A percentile compares a stretch with the other conserved stretches of the same genome.
These are phyloP conservation scores for Cocos nucifera DNA, from an alignment of 176 grass and related monocot genomes.

Conservation along the genomic window DNA sequence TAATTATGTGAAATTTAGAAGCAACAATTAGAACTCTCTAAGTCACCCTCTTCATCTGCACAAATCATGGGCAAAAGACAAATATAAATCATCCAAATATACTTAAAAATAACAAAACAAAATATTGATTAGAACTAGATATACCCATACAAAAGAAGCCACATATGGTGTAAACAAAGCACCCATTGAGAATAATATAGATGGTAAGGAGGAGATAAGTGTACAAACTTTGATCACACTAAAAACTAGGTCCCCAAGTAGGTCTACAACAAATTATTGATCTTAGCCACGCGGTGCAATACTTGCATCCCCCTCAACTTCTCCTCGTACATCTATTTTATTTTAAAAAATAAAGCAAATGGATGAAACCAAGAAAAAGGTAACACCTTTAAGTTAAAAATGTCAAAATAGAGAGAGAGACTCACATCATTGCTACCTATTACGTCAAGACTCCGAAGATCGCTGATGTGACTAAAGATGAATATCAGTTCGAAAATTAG, in stretches of 20 bases:
- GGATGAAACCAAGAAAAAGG: not conserved
- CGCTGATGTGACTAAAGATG: no score
- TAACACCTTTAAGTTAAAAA: not conserved
- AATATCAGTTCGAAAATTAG: no score
- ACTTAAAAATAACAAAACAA: not conserved
- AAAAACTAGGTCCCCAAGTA: constrained; percentile 65
- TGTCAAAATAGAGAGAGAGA: not conserved
- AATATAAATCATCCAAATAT: no score
- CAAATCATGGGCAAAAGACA: constrained; percentile 42
- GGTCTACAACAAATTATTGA: constrained; percentile 83
- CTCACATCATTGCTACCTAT: constrained; percentile 43
- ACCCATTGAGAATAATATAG: constrained; percentile 60
- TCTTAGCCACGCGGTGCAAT: constrained; percentile 62
- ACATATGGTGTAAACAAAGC: constrained; percentile 47
- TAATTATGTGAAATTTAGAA: constrained; percentile 65
- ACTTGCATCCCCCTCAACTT: constrained; percentile 85
- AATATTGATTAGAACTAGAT: not conserved
- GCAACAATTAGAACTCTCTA: constrained; percentile 73
- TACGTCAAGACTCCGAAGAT: no score
- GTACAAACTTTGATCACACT: constrained; percentile 59
- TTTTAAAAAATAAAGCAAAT: no score
- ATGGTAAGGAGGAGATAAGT: constrained; percentile 61
- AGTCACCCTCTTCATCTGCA: constrained; percentile 63
- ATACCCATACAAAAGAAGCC: constrained; percentile 23
- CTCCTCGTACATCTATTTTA: constrained; percentile 37